phyloP scores from a whole-genome alignment of 2,329 filamentous ascomycete genomes.

The Aureobasidium vineae region DNA sequence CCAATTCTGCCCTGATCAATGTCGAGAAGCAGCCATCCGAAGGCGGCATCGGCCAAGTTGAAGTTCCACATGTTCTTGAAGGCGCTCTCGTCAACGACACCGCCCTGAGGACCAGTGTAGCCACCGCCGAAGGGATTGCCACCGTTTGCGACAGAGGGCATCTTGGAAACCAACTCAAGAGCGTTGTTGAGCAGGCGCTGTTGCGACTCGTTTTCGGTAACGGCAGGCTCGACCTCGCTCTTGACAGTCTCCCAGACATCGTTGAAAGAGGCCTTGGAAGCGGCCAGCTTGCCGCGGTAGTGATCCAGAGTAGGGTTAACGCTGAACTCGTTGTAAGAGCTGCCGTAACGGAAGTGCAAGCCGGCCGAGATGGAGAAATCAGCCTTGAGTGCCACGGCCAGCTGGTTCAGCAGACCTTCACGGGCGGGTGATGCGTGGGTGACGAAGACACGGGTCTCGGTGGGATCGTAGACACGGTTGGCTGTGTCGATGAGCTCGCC shows the following conservation, averaged over 20 bases:
- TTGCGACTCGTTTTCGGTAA: constrained; percentile 89
- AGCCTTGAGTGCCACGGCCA: constrained; percentile 94
- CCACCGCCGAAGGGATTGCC: constrained; percentile 96
- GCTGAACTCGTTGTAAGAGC: constrained; percentile 99
- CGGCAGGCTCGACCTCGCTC: constrained; percentile 89
- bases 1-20: constrained; percentile 94
- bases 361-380: constrained; percentile 98
- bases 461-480: constrained; percentile 96
- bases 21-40: constrained; percentile 92
- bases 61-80: constrained; percentile 99
- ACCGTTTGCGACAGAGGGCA: constrained; percentile 91
- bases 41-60: constrained; percentile 94
- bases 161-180: constrained; percentile 92
- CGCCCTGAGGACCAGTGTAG: constrained; percentile 68
- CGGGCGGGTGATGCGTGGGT: constrained; percentile 96
- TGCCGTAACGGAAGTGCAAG: constrained; percentile 97
- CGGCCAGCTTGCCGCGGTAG: constrained; percentile 96
- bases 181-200: constrained; percentile 90
- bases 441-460: constrained; percentile 93
- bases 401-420: constrained; percentile 94
- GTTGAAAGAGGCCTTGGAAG: constrained; percentile 97
- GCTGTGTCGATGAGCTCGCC: constrained; percentile 97
- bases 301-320: constrained; percentile 98
- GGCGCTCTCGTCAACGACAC: constrained; percentile 94
- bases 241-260: constrained; percentile 99